Percentiles rank a stretch among this genome's conserved stretches.
These are phyloP conservation scores for Diaporthe destruens DNA, from an alignment of 2,329 filamentous ascomycete species.

Conservation along the genomic window DNA sequence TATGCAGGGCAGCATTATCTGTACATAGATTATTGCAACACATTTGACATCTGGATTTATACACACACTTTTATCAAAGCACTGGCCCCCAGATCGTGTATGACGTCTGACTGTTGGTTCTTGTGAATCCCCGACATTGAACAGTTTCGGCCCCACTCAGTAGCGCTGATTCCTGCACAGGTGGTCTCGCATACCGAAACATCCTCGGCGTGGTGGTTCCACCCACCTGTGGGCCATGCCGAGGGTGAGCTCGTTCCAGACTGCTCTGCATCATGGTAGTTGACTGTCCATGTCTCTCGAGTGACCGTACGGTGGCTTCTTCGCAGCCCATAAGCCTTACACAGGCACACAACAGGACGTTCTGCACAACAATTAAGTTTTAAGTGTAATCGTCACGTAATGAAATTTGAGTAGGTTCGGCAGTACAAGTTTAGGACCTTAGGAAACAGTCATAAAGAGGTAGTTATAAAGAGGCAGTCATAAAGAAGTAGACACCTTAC, in stretches of 20 bases:
- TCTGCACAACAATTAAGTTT: too few relatives aligned
- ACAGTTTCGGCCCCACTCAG: not conserved
- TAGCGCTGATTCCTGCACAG: not conserved
- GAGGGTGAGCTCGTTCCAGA: slow-evolving; percentile 25
- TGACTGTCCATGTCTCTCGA: not conserved
- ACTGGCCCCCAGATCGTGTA: not conserved
- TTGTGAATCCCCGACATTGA: not conserved
- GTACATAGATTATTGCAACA: slow-evolving; percentile 22
- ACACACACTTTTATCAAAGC: not conserved
- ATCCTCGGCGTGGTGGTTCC: not conserved
- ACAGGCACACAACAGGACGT: too few relatives aligned
- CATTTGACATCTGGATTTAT: not conserved
- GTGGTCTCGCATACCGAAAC: slow-evolving; percentile 9
- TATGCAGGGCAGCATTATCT: slow-evolving; percentile 12
- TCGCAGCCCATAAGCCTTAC: too few relatives aligned
- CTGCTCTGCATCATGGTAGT: slow-evolving; percentile 1
- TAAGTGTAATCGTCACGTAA: too few relatives aligned
- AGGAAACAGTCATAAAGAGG: too few relatives aligned
- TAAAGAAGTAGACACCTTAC: too few relatives aligned
- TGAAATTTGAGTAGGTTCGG: too few relatives aligned
- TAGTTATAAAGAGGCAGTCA: too few relatives aligned
- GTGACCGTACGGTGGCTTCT: too few relatives aligned
- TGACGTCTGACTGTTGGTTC: not conserved
- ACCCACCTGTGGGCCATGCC: not conserved
- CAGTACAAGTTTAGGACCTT: too few relatives aligned